Evolutionary conservation across 139 green algal species (phyloP).

Genomic region (Dunaliella primolecta): DNA sequence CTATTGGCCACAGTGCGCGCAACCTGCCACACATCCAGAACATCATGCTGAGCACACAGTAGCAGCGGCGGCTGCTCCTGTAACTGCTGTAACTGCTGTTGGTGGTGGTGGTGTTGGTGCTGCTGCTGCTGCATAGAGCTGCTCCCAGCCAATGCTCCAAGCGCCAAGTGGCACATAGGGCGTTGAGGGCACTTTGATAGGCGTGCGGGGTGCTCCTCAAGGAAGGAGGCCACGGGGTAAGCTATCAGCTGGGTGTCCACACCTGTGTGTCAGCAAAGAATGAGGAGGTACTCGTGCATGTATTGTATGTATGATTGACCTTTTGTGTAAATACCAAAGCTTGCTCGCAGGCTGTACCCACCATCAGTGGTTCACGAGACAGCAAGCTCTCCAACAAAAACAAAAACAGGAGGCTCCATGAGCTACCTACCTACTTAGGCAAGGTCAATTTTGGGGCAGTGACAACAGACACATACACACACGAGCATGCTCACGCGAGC

Average conservation of each 20-base stretch:
- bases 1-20: not conserved
- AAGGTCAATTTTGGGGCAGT: too few relatives aligned
- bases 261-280: too few relatives aligned
- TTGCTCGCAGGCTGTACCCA: too few relatives aligned
- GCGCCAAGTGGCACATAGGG: conserved; percentile 55
- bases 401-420: too few relatives aligned
- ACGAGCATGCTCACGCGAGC: not conserved
- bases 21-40: conserved; percentile 27
- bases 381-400: too few relatives aligned
- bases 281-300: too few relatives aligned
- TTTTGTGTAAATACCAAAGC: too few relatives aligned
- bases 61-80: conserved; percentile 5
- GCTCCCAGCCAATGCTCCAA: conserved; percentile 33
- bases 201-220: conserved; percentile 52
- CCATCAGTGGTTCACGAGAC: too few relatives aligned
- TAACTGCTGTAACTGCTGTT: conserved; percentile 3
- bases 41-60: conserved; percentile 26
- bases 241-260: conserved; percentile 49
- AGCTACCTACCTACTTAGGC: too few relatives aligned
- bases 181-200: conserved; percentile 66
- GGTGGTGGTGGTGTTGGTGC: not conserved
- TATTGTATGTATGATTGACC: too few relatives aligned
- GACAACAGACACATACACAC: not conserved
- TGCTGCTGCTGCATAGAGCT: not conserved
- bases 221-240: conserved; percentile 30